Base-by-base conservation (phyloP, 225 moss, liverwort and hornwort genomes). In the Anthoceros angustus region DNA sequence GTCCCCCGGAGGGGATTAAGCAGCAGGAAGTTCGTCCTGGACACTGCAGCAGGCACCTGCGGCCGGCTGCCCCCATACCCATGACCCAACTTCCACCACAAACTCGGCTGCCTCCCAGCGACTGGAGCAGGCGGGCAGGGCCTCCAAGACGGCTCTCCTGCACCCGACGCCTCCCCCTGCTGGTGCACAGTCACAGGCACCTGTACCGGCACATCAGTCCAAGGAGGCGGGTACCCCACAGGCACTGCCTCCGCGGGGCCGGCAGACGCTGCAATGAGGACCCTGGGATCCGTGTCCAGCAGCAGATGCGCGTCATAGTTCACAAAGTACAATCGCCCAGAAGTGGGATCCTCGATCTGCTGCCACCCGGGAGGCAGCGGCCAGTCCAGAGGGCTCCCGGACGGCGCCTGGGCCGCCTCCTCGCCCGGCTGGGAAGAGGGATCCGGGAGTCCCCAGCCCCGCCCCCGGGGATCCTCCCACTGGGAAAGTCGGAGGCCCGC, bases 281-380 rank as follows among this genome's bases (percentile, higher is more conserved):
- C n/a, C 26, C 79, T 65, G 39, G 79, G 79, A 38, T 79, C 79
- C 21, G 72, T 71, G 60, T 66, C 70, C 10, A 75, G 75, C 61
- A 73, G n/a, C 25, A 79, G 72, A 21, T 66, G 79, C 63, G 79
- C 79, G 69, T 75, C 76, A 39, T 76, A 76, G 60, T 79, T 79
- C 23, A 79, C 79, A 41, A 68, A 79, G 41, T 72, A 76, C 38
- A 70, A 73, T 66, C 63, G 75, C 23, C 70, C 70, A 63, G 79
- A 72, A 10, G 79, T 72, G 23, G 71, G 70, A 63, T 79, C 79
- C 39, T 40, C 69, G 70, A 75, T 68, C 64, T 75, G 73, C 41
- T 70, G 64, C 79, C 79, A 79, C 66, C 79, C 79, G 16, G 79
- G 79, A 62, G 79, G 79, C 43, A 79, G 63, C 68, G 79, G 72